Evolutionary conservation across 2,329 filamentous ascomycete species (phyloP).

Genomic region (Neonectria magnoliae): DNA sequence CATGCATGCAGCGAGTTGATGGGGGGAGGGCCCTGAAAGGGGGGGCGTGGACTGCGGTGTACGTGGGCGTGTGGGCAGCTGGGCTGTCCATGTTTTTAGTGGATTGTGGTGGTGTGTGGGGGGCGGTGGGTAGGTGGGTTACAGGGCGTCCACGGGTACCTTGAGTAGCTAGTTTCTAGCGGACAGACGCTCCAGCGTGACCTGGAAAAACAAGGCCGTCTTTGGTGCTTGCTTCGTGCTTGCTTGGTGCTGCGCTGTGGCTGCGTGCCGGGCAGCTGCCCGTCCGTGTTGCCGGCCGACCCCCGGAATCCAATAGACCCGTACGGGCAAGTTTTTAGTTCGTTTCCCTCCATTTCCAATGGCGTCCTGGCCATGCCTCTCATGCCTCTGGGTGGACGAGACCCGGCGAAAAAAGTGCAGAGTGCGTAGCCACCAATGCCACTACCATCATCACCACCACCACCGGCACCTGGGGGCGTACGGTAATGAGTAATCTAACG

Average conservation of each 20-base stretch:
- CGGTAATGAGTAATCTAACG: conserved; percentile 21
- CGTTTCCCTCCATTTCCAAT: conserved; percentile 3
- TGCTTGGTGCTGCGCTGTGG: neutral
- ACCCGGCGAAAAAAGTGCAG: neutral
- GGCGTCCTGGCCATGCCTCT: conserved; percentile 2
- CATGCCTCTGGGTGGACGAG: neutral
- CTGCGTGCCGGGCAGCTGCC: neutral
- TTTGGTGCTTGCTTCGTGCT: neutral
- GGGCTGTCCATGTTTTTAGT: conserved; percentile 18
- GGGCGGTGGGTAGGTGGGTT: conserved; percentile 20
- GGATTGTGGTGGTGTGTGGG: conserved; percentile 19
- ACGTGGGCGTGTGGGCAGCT: conserved; percentile 16
- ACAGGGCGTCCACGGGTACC: conserved; percentile 26
- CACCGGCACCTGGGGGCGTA: conserved; percentile 27
- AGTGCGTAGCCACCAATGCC: conserved; percentile 30
- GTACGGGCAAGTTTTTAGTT: conserved; percentile 5
- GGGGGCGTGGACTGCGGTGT: conserved; percentile 2
- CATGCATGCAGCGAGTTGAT: conserved; percentile 23
- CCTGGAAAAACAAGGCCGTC: conserved; percentile 4
- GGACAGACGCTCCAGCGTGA: conserved; percentile 10
- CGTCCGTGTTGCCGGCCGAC: conserved; percentile 7
- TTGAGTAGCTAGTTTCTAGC: conserved; percentile 20
- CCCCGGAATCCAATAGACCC: conserved; percentile 18
- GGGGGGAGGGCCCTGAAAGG: conserved; percentile 14
- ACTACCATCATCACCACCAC: conserved; percentile 28